Conservation (phyloP, 2,329 filamentous ascomycete species). For the Stemphylium vesicarium region DNA sequence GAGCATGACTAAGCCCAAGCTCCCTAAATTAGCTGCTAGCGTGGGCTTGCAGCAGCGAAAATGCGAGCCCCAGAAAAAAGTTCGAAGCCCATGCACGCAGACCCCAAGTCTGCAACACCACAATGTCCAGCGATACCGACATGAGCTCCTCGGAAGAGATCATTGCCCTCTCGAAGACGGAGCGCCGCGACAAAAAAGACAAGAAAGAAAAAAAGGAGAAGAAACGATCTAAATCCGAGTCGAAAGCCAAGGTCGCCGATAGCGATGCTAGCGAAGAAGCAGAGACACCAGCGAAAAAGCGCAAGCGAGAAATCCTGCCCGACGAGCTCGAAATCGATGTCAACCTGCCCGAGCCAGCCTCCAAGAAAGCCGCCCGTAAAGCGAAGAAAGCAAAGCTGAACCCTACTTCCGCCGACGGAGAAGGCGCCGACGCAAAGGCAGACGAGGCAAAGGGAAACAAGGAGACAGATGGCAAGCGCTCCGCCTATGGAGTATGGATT, state of each 20-base stretch:
- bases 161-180: conserved; percentile 23
- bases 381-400: conserved; percentile 80
- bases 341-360: conserved; percentile 86
- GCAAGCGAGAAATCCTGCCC: conserved; percentile 65
- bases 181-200: conserved; percentile 35
- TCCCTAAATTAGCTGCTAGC: conserved; percentile 1
- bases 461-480: conserved; percentile 61
- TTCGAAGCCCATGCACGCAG: conserved; percentile 6
- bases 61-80: conserved; percentile 26
- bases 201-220: conserved; percentile 38
- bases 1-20: conserved; percentile 22
- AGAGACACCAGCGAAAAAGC: conserved; percentile 49
- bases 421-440: conserved; percentile 14
- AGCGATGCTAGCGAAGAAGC: conserved; percentile 17
- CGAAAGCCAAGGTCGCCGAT: conserved; percentile 18
- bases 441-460: conserved; percentile 44
- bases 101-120: conserved; percentile 1
- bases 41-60: conserved; percentile 17
- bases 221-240: conserved; percentile 29
- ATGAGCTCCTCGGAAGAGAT: conserved; percentile 17
- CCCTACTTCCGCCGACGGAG: conserved; percentile 27
- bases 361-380: conserved; percentile 88
- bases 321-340: conserved; percentile 85
- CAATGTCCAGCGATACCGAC: conserved; percentile 20
- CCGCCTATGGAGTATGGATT: conserved; percentile 90